Evolutionary conservation across 1,284 basidiomycete genomes (phyloP).

Genomic region (Moesziomyces globuligerus): DNA sequence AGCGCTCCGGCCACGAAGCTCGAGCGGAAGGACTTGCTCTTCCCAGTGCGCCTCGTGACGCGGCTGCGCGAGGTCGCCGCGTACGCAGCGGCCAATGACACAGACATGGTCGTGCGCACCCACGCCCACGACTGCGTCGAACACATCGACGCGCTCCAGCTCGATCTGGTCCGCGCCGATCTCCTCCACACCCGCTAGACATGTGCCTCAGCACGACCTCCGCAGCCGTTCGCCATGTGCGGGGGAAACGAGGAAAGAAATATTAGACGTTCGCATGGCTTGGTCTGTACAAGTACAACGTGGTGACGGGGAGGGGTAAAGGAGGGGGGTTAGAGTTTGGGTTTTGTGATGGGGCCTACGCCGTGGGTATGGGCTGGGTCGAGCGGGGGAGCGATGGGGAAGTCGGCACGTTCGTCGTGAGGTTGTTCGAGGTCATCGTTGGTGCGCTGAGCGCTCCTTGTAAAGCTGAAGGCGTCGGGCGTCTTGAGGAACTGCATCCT

Average conservation of each 20-base stretch:
- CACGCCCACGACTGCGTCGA: conserved; percentile 51
- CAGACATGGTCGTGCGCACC: conserved; percentile 47
- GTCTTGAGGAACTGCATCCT: conserved; percentile 54
- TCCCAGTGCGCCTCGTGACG: conserved; percentile 18
- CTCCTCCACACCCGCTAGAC: conserved; percentile 5
- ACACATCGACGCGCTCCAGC: conserved; percentile 23
- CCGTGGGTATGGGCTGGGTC: neutral
- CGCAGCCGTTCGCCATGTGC: neutral
- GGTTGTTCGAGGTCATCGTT: conserved; percentile 41
- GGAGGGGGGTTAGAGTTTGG: conserved; percentile 17
- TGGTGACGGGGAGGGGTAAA: neutral
- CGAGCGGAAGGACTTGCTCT: conserved; percentile 20
- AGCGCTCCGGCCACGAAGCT: neutral
- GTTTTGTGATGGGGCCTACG: conserved; percentile 7
- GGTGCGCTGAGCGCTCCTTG: conserved; percentile 16
- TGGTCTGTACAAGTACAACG: conserved; percentile 3
- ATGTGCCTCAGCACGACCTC: neutral
- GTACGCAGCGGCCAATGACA: conserved; percentile 28
- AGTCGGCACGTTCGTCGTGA: conserved; percentile 34
- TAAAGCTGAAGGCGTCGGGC: conserved; percentile 24
- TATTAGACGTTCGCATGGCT: neutral
- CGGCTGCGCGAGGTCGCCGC: conserved; percentile 23
- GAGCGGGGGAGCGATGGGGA: conserved; percentile 22
- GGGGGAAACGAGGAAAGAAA: neutral
- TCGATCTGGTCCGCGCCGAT: conserved; percentile 15